These are phyloP conservation scores for Salinomyces thailandicus DNA, from an alignment of 2,329 filamentous ascomycete genomes.

Conservation along the genomic window DNA sequence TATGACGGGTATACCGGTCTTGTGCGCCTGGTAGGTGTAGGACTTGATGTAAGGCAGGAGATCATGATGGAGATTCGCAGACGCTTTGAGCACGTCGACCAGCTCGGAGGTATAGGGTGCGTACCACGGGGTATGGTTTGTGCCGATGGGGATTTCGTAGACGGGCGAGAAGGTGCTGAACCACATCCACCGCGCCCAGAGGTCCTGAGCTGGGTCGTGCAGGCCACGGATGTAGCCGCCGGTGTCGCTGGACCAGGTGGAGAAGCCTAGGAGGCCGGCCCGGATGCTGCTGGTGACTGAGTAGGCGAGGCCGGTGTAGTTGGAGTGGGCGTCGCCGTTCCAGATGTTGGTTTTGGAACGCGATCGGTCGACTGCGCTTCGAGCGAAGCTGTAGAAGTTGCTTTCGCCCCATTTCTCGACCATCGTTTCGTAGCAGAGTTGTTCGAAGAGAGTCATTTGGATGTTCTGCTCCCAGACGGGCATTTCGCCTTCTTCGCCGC, in stretches of 20 bases:
- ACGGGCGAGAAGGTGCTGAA: slow-evolving; percentile 3
- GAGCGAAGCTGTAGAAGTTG: slow-evolving; percentile 28
- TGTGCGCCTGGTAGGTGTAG: slow-evolving; percentile 22
- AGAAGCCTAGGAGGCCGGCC: slow-evolving; percentile 1
- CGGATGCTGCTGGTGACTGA: slow-evolving; percentile 1
- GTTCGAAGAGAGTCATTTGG: slow-evolving; percentile 25
- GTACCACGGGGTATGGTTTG: slow-evolving; percentile 23
- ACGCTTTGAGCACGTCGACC: slow-evolving; percentile 23
- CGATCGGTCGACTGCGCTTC: slow-evolving; percentile 26
- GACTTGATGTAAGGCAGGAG: slow-evolving; percentile 27
- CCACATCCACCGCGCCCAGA: slow-evolving; percentile 2
- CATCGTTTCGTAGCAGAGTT: slow-evolving; percentile 27
- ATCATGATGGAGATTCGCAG: slow-evolving; percentile 23
- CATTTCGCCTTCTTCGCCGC: slow-evolving; percentile 32
- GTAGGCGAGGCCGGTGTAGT: slow-evolving; percentile 20
- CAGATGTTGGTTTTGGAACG: slow-evolving; percentile 25
- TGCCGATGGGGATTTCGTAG: slow-evolving; percentile 1
- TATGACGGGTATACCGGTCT: slow-evolving; percentile 25
- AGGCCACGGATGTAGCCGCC: background rate
- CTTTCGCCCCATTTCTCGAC: slow-evolving; percentile 21
- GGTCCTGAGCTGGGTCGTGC: background rate
- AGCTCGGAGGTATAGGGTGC: slow-evolving; percentile 22
- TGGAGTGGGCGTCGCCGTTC: slow-evolving; percentile 28
- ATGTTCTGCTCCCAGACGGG: slow-evolving; percentile 29
- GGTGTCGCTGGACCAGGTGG: background rate